These are phyloP conservation scores for Irpex sp. DNA, from an alignment of 1,284 basidiomycete species.

Conservation along the genomic window DNA sequence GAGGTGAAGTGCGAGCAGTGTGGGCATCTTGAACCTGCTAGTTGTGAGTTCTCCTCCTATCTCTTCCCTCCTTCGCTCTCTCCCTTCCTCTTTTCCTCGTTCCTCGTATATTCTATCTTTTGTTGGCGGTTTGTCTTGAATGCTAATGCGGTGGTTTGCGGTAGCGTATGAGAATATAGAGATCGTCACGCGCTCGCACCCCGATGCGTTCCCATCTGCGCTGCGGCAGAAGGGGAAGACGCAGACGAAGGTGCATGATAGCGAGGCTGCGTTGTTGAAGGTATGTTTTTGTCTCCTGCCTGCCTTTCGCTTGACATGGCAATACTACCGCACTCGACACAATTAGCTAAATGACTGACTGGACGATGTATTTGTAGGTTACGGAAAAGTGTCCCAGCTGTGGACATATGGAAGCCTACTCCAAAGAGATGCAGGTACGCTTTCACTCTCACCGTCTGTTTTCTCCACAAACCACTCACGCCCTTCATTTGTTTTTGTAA, in stretches of 20 bases:
- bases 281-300: no score
- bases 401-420: conserved; percentile 77
- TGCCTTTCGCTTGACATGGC: neutral
- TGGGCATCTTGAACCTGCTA: conserved; percentile 79
- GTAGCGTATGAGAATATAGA: conserved; percentile 91
- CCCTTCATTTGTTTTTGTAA: neutral
- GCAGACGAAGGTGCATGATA: conserved; percentile 79
- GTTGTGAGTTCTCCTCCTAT: conserved; percentile 54
- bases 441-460: neutral
- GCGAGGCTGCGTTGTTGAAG: conserved; percentile 70
- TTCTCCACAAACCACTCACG: no score
- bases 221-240: conserved; percentile 89
- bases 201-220: conserved; percentile 91
- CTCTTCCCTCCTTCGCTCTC: neutral
- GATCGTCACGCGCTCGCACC: conserved; percentile 88
- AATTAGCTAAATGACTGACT: no score
- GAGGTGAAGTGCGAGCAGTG: conserved; percentile 88
- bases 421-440: conserved; percentile 72
- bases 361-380: conserved; percentile 46
- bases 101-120: neutral
- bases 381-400: conserved; percentile 93
- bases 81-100: neutral
- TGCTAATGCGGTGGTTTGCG: neutral
- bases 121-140: neutral
- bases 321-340: no score